Conservation (phyloP, 2,329 filamentous ascomycete species). For the Pseudocercospora macadamiae region DNA sequence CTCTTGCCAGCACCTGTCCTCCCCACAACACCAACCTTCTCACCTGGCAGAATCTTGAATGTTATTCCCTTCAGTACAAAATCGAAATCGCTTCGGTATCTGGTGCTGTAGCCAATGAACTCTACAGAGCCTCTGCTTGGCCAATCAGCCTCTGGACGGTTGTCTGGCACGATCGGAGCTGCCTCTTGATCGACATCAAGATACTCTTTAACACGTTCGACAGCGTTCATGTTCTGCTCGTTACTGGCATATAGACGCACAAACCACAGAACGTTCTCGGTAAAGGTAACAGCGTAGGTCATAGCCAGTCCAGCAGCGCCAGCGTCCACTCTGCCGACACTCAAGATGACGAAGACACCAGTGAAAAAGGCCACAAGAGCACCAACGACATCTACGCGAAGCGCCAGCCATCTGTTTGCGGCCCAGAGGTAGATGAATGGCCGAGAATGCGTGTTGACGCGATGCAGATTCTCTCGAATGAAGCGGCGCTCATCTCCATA, state of each 20-base stretch:
- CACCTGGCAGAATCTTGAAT: constrained; percentile 81
- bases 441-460: constrained; percentile 87
- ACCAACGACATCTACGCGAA: constrained; percentile 87
- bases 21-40: constrained; percentile 96
- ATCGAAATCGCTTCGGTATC: constrained; percentile 85
- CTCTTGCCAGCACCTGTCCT: constrained; percentile 96
- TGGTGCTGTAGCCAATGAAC: constrained; percentile 85
- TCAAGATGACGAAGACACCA: constrained; percentile 85
- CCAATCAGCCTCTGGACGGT: constrained; percentile 78
- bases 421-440: constrained; percentile 98
- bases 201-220: constrained; percentile 97
- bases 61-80: constrained; percentile 80
- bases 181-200: constrained; percentile 96
- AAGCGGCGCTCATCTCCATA: constrained; percentile 95
- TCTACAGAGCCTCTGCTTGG: constrained; percentile 82
- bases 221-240: constrained; percentile 99
- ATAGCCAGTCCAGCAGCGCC: constrained; percentile 91
- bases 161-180: constrained; percentile 72
- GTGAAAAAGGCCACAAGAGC: constrained; percentile 93
- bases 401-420: constrained; percentile 92
- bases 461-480: constrained; percentile 83
- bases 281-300: constrained; percentile 95
- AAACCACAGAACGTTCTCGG: constrained; percentile 95
- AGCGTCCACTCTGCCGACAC: constrained; percentile 80
- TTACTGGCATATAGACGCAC: constrained; percentile 92